Evolutionary conservation across 768 basidiomycete species (phyloP).

Genomic region (Tulasnella sp.): DNA sequence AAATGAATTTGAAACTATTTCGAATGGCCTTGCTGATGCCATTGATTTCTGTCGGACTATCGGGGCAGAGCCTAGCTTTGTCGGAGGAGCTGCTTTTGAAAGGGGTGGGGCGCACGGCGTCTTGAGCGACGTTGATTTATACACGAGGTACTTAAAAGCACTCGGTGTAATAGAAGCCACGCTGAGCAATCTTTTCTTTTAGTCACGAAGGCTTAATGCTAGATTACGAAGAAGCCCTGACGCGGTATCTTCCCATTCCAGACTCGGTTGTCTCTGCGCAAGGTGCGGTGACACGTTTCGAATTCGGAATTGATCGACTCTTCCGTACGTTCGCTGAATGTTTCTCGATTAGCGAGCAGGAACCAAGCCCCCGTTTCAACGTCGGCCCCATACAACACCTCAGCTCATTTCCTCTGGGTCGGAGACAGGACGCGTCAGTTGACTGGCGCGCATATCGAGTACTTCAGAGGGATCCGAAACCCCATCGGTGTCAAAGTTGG

Average conservation of each 20-base stretch:
- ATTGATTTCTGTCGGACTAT: constrained; percentile 91
- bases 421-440: constrained; percentile 93
- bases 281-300: not conserved
- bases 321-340: not conserved
- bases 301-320: not conserved
- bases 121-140: constrained; percentile 88
- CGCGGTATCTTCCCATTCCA: constrained; percentile 57
- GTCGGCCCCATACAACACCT: constrained; percentile 76
- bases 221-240: constrained; percentile 87
- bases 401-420: constrained; percentile 95
- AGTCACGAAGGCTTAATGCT: constrained; percentile 94
- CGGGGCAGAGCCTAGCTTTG: constrained; percentile 55
- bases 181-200: not conserved
- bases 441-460: constrained; percentile 91
- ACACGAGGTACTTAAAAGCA: constrained; percentile 61
- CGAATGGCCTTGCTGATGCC: constrained; percentile 80
- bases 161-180: not conserved
- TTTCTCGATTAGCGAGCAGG: not conserved
- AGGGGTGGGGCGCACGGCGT: constrained; percentile 64
- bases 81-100: constrained; percentile 52
- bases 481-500: constrained; percentile 97
- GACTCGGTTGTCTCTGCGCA: constrained; percentile 32
- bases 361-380: not conserved
- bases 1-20: constrained; percentile 78
- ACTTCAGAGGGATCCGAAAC: constrained; percentile 87